Base-by-base conservation (phyloP, 2,329 filamentous ascomycete genomes). In the Torrubiella hemipterigena region DNA sequence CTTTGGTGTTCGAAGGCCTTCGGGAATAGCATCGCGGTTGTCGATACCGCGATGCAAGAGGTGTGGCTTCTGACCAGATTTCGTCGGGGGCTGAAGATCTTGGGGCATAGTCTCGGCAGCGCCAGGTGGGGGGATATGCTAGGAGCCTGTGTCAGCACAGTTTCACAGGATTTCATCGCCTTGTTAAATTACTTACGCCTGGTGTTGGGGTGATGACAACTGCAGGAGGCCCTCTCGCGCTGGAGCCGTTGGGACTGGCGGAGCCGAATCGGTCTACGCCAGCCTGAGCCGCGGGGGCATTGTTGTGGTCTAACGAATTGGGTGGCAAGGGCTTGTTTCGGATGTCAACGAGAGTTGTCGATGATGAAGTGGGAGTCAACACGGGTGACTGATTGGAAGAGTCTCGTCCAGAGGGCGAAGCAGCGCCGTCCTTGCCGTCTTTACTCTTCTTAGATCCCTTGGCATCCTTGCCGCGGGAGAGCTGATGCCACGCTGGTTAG, bases 51-150 rank as follows among this genome's bases (percentile, higher is more conserved):
- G 81, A 53, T 95, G 86, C 38, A 95, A 72, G 47, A 93, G 75
- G 45, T 85, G 63, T 14, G 85, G 91, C 65, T 96, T 96, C 50
- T 81, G 74, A 33, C 85, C 85, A 26, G 83, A 79, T 59, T 95
- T 93, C n/a, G n/a, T n/a, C 13, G 91, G 91, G 32, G 91, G 91
- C 18, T 86, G 85, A 36, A 98, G 77, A 53, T 98, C 91, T 50
- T 93, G 85, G 31, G 91, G 91, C 89, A 98, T 96, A 6, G 89
- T 95, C 63, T 98, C 91, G 41, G 87, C 81, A 35, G 87, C 81
- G 43, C 91, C 91, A 29, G 91, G 91, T 39, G 86, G 86, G 30
- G 91, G 87, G 27, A 91, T 67, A 61, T 98, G 91, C 86, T 91
- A 44, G 27, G 30, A n/a, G n/a, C n/a, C n/a, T n/a, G n/a, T n/a